Conservation (phyloP, 2,329 filamentous ascomycete species). For the Chaetomium strumarium region DNA sequence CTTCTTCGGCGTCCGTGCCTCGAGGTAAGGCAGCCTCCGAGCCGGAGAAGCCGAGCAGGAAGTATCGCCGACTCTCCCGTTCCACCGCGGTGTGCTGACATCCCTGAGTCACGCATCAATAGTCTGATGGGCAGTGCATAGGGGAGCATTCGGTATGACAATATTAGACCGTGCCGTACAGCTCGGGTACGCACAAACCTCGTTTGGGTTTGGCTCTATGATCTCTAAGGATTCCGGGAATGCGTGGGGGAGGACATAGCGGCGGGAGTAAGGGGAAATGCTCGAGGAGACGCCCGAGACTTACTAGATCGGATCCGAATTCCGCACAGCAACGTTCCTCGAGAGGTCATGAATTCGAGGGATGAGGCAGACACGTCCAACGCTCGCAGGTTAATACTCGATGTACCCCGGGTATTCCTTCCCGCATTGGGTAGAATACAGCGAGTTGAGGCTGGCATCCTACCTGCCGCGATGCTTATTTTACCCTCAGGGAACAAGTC, state of each 20-base stretch:
- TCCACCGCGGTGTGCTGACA: neutral
- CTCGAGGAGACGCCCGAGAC: too few relatives aligned
- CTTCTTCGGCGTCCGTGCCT: neutral
- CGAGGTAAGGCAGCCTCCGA: neutral
- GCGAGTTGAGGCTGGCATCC: too few relatives aligned
- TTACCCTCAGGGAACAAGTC: too few relatives aligned
- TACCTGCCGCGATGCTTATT: too few relatives aligned
- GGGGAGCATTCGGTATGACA: constrained; percentile 6
- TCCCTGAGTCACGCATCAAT: constrained; percentile 5
- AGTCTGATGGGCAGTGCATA: neutral
- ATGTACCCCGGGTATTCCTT: constrained; percentile 4
- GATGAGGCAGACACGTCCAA: too few relatives aligned
- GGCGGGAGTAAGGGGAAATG: too few relatives aligned
- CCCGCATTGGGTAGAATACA: neutral
- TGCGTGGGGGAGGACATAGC: too few relatives aligned
- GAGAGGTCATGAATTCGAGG: neutral
- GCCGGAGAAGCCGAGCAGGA: neutral
- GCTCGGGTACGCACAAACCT: neutral
- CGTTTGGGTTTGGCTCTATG: too few relatives aligned
- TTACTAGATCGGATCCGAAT: too few relatives aligned
- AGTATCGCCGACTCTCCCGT: neutral
- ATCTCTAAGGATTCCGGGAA: too few relatives aligned
- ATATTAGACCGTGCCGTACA: constrained; percentile 13
- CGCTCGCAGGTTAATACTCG: constrained; percentile 6
- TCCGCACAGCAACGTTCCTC: neutral